Evolutionary conservation across 2,329 filamentous ascomycete genomes (phyloP).

Genomic region (Phialemonium atrogriseum): DNA sequence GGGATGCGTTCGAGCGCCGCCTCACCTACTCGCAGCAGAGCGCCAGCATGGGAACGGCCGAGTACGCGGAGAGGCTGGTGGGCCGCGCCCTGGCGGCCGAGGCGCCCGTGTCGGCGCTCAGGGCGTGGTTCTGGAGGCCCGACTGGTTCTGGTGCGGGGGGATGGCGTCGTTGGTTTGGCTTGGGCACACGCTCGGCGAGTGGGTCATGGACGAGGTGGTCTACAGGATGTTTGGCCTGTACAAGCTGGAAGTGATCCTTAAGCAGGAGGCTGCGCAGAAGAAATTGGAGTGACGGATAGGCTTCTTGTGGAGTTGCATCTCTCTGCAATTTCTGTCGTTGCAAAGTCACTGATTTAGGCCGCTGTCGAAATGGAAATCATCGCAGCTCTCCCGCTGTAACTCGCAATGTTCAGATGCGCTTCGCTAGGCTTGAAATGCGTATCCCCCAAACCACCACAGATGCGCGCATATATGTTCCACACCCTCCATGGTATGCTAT

Average conservation of each 20-base stretch:
- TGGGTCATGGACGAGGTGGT: slow-evolving; percentile 24
- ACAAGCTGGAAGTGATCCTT: slow-evolving; percentile 5
- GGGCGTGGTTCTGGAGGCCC: slow-evolving; percentile 29
- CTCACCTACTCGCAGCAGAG: slow-evolving; percentile 40
- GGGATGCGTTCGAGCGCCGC: slow-evolving; percentile 35
- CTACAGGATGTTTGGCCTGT: slow-evolving; percentile 1
- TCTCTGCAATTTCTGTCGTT: too few relatives aligned
- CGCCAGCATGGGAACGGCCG: slow-evolving; percentile 33
- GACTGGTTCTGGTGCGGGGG: slow-evolving; percentile 35
- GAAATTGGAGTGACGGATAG: slow-evolving; percentile 13
- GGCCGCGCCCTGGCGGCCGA: slow-evolving; percentile 29
- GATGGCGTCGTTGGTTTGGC: slow-evolving; percentile 19
- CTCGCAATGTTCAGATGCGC: too few relatives aligned
- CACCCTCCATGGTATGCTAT: too few relatives aligned
- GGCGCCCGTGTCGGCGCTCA: slow-evolving; percentile 20
- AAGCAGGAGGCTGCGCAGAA: slow-evolving; percentile 15
- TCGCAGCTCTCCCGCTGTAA: too few relatives aligned
- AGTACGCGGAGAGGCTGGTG: slow-evolving; percentile 35
- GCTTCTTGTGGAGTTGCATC: too few relatives aligned
- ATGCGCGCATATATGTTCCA: too few relatives aligned
- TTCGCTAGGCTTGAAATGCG: too few relatives aligned
- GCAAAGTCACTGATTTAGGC: too few relatives aligned
- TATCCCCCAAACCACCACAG: too few relatives aligned
- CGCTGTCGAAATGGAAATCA: too few relatives aligned
- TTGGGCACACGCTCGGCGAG: slow-evolving; percentile 24